A percentile compares a stretch with the other conserved stretches of the same genome.
These are phyloP conservation scores for Pythium insidiosum DNA, from an alignment of 352 stramenopile species.

Conservation along the genomic window DNA sequence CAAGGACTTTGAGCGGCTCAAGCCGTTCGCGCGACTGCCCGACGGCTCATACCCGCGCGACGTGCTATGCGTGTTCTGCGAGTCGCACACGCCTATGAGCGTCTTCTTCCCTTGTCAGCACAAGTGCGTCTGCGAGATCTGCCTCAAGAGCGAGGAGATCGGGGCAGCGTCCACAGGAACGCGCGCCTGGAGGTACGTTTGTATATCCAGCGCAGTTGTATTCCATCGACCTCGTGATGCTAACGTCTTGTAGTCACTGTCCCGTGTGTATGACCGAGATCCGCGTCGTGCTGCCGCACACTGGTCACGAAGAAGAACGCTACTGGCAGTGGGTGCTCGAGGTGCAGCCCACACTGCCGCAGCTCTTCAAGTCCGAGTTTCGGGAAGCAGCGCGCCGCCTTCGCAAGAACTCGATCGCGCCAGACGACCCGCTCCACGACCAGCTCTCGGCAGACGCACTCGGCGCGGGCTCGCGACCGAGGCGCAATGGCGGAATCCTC, in stretches of 20 bases:
- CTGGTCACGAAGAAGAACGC: conserved; percentile 39
- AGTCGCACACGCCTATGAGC: conserved; percentile 15
- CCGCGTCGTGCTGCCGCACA: conserved; percentile 43
- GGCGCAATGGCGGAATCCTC: too few species aligned
- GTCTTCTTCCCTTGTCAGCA: conserved; percentile 68
- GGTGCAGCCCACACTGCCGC: conserved; percentile 29
- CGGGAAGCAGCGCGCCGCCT: conserved; percentile 2
- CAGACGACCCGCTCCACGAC: neutral
- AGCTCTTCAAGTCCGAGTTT: conserved; percentile 40
- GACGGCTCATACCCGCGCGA: conserved; percentile 31
- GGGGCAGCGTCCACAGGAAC: conserved; percentile 14
- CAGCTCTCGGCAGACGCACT: neutral
- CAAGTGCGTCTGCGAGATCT: conserved; percentile 51
- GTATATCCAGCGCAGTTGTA: too few species aligned
- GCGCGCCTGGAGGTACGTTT: conserved; percentile 27
- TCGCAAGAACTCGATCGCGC: neutral
- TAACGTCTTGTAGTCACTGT: conserved; percentile 32
- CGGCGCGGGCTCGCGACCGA: too few species aligned
- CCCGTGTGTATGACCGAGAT: conserved; percentile 60
- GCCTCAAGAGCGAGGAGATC: conserved; percentile 35
- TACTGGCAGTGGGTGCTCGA: conserved; percentile 63
- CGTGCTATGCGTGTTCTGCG: conserved; percentile 39
- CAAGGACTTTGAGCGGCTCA: conserved; percentile 34
- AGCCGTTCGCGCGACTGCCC: conserved; percentile 36
- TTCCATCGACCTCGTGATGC: too few species aligned